phyloP scores from a whole-genome alignment of 306 rosid species.

The Pterocarpus macrocarpus region DNA sequence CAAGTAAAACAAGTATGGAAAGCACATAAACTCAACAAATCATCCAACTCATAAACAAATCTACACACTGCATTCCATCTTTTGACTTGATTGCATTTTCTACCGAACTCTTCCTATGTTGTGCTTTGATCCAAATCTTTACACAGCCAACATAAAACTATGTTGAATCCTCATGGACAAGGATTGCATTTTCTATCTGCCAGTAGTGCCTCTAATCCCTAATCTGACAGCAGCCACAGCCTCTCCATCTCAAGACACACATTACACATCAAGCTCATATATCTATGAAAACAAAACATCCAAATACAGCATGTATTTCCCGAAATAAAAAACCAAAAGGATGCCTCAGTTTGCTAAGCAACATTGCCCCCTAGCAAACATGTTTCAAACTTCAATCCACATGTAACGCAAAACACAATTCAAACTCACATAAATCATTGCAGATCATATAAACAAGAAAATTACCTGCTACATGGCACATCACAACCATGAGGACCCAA shows the following conservation, averaged over 20 bases:
- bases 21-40: conserved; percentile 16
- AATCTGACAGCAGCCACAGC: neutral
- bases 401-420: neutral
- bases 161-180: too few species aligned
- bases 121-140: too few species aligned
- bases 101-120: neutral
- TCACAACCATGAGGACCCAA: neutral
- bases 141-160: too few species aligned
- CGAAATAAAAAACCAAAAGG: neutral
- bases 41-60: conserved; percentile 14
- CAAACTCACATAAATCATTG: neutral
- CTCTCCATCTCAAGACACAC: conserved; percentile 7
- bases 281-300: neutral
- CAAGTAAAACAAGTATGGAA: conserved; percentile 10
- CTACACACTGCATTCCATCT: conserved; percentile 1
- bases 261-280: conserved; percentile 4
- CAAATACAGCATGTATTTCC: neutral
- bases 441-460: conserved; percentile 33
- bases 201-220: neutral
- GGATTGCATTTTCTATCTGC: neutral
- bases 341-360: conserved; percentile 3
- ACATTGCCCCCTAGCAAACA: neutral
- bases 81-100: conserved; percentile 2
- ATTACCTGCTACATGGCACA: neutral
- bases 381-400: conserved; percentile 8